Base-by-base conservation (phyloP, 768 basidiomycete genomes). In the Suillus subluteus region DNA sequence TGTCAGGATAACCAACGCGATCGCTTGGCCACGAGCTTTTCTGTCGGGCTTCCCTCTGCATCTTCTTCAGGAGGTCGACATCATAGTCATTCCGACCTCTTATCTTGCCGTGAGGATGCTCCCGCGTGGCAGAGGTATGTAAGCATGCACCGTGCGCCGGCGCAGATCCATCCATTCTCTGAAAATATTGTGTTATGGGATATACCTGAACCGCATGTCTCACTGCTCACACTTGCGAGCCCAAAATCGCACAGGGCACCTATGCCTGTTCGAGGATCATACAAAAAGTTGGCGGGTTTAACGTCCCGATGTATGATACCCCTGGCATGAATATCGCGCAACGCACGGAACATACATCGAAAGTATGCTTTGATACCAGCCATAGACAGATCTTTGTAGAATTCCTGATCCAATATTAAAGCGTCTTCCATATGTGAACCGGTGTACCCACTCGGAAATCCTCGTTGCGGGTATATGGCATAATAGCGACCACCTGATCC, bases 261-360 rank as follows among this genome's bases (percentile, higher is more conserved):
- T 15, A 88, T 82, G 12, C 91, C 91, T 8, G 90, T 91, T 44
- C 84, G 86, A 44, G 94, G 90, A 76, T 99, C 94, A 76, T 91
- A 98, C 43, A 99, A 84, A 76, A 99, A 99, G 77, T 99, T 99
- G 67, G 96, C 97, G 26, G 97, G 96, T 75, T 99, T 99, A 72
- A 99, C 94, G 78, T 99, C 97, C 55, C 97, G 93, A 76, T 99
- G 97, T 62, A 99, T 93, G 72, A 99, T 91, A 6, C 87, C 87
- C 63, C 95, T 84, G 13, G 87, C 81, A 75, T 99, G 96, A 32
- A 95, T 91, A 73, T 97, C 95, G 58, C 91, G 88, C 63, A 99
- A 78, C 3, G 94, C 96, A 52, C 93, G 91, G 76, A 99, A 89
- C 78, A 99, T 87, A 74, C 93, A 95, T 43, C 91, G 88, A 71